phyloP scores from a whole-genome alignment of 192 early-diverging fungal species.

The Entomortierella lignicola region DNA sequence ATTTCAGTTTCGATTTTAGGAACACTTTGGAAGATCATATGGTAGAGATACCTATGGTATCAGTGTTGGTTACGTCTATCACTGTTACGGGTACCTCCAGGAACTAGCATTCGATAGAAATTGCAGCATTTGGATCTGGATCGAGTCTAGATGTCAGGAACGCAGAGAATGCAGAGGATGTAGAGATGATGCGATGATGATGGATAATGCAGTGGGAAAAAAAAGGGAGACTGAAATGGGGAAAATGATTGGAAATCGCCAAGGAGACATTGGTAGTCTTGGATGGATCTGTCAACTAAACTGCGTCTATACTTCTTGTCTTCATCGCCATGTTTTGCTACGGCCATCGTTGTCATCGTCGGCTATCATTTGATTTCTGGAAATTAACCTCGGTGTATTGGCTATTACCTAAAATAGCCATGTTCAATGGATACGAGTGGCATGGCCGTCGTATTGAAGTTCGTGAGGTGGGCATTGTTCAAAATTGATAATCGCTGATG shows the following conservation, averaged over 20 bases:
- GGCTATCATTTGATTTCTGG: background rate
- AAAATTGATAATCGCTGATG: slow-evolving; percentile 14
- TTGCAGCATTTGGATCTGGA: too few species aligned
- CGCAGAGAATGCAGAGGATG: background rate
- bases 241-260: background rate
- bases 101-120: background rate
- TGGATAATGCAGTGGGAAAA: background rate
- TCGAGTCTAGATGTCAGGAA: too few species aligned
- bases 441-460: slow-evolving; percentile 82
- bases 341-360: background rate
- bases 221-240: background rate
- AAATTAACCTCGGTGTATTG: background rate
- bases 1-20: slow-evolving; percentile 2
- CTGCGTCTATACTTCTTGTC: slow-evolving; percentile 17
- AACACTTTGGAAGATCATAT: background rate
- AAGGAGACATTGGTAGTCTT: background rate
- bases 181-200: background rate
- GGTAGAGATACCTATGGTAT: background rate
- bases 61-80: background rate
- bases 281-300: slow-evolving; percentile 8
- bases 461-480: slow-evolving; percentile 70
- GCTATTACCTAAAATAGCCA: slow-evolving; percentile 60
- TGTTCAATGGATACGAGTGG: slow-evolving; percentile 86
- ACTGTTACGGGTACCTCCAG: too few species aligned
- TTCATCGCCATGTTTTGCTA: background rate